Base-by-base conservation (phyloP, 2,329 filamentous ascomycete genomes). In the Dactylonectria estremocensis region DNA sequence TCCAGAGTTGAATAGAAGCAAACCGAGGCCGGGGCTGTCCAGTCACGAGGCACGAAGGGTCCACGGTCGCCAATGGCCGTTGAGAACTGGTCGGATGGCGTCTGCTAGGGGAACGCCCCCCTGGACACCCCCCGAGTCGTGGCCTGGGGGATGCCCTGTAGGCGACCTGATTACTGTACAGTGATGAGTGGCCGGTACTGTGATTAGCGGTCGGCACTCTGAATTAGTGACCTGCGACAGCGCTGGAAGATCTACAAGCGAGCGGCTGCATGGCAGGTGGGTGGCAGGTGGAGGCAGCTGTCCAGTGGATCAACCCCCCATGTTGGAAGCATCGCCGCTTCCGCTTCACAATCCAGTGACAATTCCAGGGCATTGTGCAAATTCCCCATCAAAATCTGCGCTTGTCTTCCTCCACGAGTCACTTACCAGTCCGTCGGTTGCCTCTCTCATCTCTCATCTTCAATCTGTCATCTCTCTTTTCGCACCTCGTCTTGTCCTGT, bases 51-150 rank as follows among this genome's bases (percentile, higher is more conserved):
- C 66, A 45, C 20, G 52, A 10, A 45, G 66, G 62, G 54, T 73
- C 72, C 77, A 79, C 77, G 76, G 69, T 73, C 64, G 67, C 68
- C 75, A 74, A 76, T 73, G 72, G 67, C 67, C 40, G 67, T 63
- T 63, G 63, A n/a, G 69, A 46, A 62, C 31, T 61, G 53, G 64
- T 49, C 53, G 31, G 48, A 18, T 35, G 45, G 52, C 28, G 40
- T 33, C 48, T 46, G 20, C 58, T 61, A 66, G 37, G 48, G 28
- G 8, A 18, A 66, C 64, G 28, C 64, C 64, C 64, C 64, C 52
- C 28, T 37, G 14, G 18, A 20, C n/a, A 24, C 20, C 37, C 18
- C 22, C 18, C 43, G 22, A 22, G 33, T 35, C 49, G 48, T 28
- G 24, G 24, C 24, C 24, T 7, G 4, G 24, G 24, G 24, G 7